A percentile compares a stretch with the other conserved stretches of the same genome.
Evolutionary conservation across 805 yeast species (phyloP).

Genomic region (Metschnikowia cerradonensis): DNA sequence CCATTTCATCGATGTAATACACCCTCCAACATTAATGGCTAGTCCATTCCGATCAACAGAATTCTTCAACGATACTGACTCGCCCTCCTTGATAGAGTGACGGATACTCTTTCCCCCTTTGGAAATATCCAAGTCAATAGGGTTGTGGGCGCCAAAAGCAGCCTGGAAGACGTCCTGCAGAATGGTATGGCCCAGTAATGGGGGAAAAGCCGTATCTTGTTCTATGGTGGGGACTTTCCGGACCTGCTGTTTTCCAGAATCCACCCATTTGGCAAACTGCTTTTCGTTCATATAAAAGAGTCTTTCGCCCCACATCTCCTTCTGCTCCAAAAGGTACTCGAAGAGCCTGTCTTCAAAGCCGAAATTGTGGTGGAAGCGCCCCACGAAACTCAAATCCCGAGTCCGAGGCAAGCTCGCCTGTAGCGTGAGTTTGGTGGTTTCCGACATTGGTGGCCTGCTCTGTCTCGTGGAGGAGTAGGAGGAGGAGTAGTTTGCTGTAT

Average conservation of each 20-base stretch:
- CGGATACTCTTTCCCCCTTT: constrained; percentile 8
- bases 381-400: constrained; percentile 18
- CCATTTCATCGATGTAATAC: constrained; percentile 55
- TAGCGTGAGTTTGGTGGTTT: constrained; percentile 10
- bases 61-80: constrained; percentile 11
- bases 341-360: constrained; percentile 48
- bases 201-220: constrained; percentile 11
- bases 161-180: constrained; percentile 18
- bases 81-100: constrained; percentile 6
- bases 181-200: constrained; percentile 5
- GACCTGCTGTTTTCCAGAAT: constrained; percentile 11
- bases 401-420: constrained; percentile 15
- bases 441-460: constrained; percentile 8
- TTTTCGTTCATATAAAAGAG: constrained; percentile 41
- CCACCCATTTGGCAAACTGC: constrained; percentile 20
- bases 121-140: constrained; percentile 17
- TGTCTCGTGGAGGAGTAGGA: no score
- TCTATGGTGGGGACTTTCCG: constrained; percentile 8
- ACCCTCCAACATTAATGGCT: constrained; percentile 48
- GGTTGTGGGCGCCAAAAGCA: constrained; percentile 19
- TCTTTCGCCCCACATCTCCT: constrained; percentile 47
- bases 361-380: constrained; percentile 35
- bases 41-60: constrained; percentile 30
- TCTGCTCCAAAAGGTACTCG: constrained; percentile 38
- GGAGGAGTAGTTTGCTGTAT: background rate